Conservation (phyloP, 495 filamentous ascomycete genomes). For the Beverwykella pulmonaria region DNA sequence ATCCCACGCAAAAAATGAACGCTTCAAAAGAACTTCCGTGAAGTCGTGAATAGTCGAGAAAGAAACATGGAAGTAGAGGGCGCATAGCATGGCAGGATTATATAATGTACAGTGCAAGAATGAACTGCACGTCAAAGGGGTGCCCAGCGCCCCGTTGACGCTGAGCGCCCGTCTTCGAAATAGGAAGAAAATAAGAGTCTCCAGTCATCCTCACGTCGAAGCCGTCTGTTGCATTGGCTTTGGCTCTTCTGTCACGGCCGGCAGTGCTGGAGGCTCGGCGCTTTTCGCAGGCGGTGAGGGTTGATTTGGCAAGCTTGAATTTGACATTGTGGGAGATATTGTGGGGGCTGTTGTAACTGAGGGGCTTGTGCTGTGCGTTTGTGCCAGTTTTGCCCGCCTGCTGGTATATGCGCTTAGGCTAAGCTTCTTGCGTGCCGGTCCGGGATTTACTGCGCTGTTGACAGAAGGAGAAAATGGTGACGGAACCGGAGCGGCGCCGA, state of each 20-base stretch:
- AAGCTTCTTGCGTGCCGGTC: conserved; percentile 69
- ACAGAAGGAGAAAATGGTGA: conserved; percentile 51
- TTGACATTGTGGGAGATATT: conserved; percentile 25
- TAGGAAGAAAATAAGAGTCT: conserved; percentile 3
- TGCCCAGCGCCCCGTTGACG: not conserved
- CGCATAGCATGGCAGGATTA: conserved; percentile 8
- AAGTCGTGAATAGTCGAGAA: conserved; percentile 4
- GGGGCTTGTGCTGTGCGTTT: conserved; percentile 9
- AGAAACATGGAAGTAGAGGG: not conserved
- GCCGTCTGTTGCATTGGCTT: conserved; percentile 1
- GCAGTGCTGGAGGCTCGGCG: conserved; percentile 2
- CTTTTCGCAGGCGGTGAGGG: conserved; percentile 9
- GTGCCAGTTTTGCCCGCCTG: conserved; percentile 48
- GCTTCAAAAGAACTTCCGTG: not conserved
- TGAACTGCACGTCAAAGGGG: not conserved
- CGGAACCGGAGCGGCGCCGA: conserved; percentile 45
- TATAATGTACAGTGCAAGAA: conserved; percentile 25
- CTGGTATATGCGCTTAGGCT: conserved; percentile 74
- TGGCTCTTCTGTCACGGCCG: conserved; percentile 14
- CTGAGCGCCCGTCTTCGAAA: conserved; percentile 2
- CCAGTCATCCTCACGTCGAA: not conserved
- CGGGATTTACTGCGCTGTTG: conserved; percentile 54
- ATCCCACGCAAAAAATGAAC: not conserved
- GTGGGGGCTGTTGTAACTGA: not conserved
- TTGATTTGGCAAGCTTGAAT: conserved; percentile 19